A percentile compares a stretch with the other conserved stretches of the same genome.
Conservation (phyloP, 768 basidiomycete genomes). For the Mrakia hoshinonis region DNA sequence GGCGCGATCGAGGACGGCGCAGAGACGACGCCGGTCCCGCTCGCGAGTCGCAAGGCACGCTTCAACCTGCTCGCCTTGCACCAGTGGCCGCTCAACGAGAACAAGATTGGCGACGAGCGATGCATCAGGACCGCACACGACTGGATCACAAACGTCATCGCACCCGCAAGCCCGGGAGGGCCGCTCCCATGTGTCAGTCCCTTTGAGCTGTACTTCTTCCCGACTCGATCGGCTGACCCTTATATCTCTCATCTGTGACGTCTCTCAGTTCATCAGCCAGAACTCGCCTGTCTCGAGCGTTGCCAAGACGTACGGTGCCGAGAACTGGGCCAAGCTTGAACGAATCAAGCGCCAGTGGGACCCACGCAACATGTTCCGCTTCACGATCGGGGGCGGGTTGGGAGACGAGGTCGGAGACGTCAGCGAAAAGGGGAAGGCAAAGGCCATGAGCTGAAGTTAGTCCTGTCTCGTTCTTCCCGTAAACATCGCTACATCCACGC, state of each 20-base stretch:
- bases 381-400: slow-evolving; percentile 63
- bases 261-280: slow-evolving; percentile 34
- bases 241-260: background rate
- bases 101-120: slow-evolving; percentile 61
- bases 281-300: slow-evolving; percentile 42
- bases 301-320: slow-evolving; percentile 47
- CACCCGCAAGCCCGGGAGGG: slow-evolving; percentile 64
- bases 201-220: slow-evolving; percentile 25
- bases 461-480: no score
- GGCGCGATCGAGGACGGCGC: slow-evolving; percentile 65
- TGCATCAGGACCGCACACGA: slow-evolving; percentile 77
- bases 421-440: no score
- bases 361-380: slow-evolving; percentile 63
- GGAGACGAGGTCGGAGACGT: background rate
- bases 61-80: slow-evolving; percentile 85
- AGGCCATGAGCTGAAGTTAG: no score
- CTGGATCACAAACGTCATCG: slow-evolving; percentile 72
- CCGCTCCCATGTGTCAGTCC: slow-evolving; percentile 72
- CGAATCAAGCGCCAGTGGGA: slow-evolving; percentile 69
- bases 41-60: slow-evolving; percentile 64
- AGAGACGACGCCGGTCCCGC: slow-evolving; percentile 61
- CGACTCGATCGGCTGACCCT: slow-evolving; percentile 5
- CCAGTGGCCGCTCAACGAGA: slow-evolving; percentile 68
- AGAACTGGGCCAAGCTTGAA: slow-evolving; percentile 62
- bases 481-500: no score